Evolutionary conservation across 352 stramenopile species (phyloP), one percentile per base, ranked within the genome.

Genomic region (Albugo laibachii): DNA sequence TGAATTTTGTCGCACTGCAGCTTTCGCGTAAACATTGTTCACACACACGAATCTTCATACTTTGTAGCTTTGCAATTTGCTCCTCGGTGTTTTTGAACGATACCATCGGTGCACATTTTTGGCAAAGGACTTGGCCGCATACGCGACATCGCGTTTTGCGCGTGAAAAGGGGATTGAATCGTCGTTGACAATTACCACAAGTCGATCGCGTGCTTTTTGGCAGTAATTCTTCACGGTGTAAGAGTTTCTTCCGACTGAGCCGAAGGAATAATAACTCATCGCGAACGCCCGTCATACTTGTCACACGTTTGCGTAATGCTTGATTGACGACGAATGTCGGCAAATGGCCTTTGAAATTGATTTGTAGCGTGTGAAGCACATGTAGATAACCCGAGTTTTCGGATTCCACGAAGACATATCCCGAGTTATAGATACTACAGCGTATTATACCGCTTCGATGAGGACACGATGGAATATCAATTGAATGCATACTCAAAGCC

Each of bases 401-500:
- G 13, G 76, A 65, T 49, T 88, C 70, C 20, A 85, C 66, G 46
- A 85, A 85, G 21, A 85, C 73, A 34, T 79, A 83, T 11, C 73
- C 74, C 12, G 69, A 83, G 50, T 84, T 70, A 51, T 88, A 88
- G 59, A 88, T 78, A 38, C 75, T 88, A 44, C 70, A 70, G 41
- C 75, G 58, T 41, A 88, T 73, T 1, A 79, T 70, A 0, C 75
- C 75, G 0, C 78, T 65, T 39, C 83, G 50, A 36, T 83, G 70
- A 0, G 75, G 75, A 50, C 70, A 88, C 40, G 60, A 65, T 1
- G 75, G 75, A 39, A 88, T 55, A 48, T 85, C 80, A 47, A 88
- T 83, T 21, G 75, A 88, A 59, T 88, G 75, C 70, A 85, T 85
- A 41, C 68, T 83, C 5, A 82, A 61, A 31, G 83, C 75, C 68